Evolutionary conservation across 306 rosid genomes (phyloP), one percentile per base, ranked within the genome.

Genomic region (Vachellia pachyceras): DNA sequence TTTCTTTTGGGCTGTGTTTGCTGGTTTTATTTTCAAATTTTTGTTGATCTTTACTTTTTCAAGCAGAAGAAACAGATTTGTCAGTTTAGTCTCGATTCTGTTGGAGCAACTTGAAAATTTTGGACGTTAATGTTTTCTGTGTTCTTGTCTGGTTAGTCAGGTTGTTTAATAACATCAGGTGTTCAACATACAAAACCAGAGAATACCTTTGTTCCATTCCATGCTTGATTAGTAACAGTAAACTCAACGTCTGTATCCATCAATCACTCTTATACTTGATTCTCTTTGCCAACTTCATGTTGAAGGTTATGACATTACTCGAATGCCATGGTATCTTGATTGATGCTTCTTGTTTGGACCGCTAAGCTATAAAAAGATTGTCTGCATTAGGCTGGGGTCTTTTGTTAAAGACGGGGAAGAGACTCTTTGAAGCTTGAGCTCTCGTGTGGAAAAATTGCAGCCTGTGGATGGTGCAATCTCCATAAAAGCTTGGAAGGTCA

Each of bases 381-480:
- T 49, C 7, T 23, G 23, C 23, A 13, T 41, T n/a, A 20, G 73
- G 73, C 11, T 7, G 73, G 52, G 72, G 33, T 29, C 33, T 29
- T n/a, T 29, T 29, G 33, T 29, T 29, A 29, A 29, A 29, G 73
- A 41, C 5, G 5, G 39, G 40, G 14, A 10, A 69, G 20, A 7
- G 57, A 44, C 22, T 69, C 3, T 60, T 7, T 11, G 57, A 47
- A 10, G 33, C 2, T 29, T 29, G 33, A 29, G 2, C 33, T 29
- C 0, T 40, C 10, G 44, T 61, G 35, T n/a, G 54, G 39, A 63
- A 37, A 50, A 79, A 63, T 33, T 70, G 75, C 47, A 22, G 49
- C 66, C 33, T 66, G 80, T 60, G 67, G 75, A 17, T 77, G 72
- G 41, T 72, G 25, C 69, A 9, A 23, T 82, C 39, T 58, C n/a